Conservation (phyloP, 352 stramenopile species). For the Peronospora belbahrii region DNA sequence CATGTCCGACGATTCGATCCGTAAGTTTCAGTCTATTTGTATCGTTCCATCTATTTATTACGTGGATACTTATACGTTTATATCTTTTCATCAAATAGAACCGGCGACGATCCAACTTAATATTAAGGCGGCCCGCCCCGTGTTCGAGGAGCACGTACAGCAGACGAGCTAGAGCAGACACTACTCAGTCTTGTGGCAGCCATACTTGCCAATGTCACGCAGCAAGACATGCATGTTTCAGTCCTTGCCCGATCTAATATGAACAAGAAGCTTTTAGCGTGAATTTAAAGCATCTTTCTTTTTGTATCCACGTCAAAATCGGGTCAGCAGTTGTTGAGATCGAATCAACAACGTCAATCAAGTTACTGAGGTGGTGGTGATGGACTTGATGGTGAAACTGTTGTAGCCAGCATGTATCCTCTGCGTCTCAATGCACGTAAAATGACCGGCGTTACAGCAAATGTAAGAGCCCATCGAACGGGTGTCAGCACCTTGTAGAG, state of each 20-base stretch:
- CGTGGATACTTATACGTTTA: background rate
- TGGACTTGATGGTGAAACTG: slow-evolving; percentile 14
- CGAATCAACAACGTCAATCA: slow-evolving; percentile 6
- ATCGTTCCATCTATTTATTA: too few species aligned
- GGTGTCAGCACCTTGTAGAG: slow-evolving; percentile 76
- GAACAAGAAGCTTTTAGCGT: slow-evolving; percentile 7
- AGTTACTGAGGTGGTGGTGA: slow-evolving; percentile 11
- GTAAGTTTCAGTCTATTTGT: slow-evolving; percentile 28
- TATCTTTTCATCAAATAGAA: slow-evolving; percentile 34
- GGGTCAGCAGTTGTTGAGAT: slow-evolving; percentile 8
- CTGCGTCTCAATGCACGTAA: slow-evolving; percentile 58
- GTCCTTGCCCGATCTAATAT: slow-evolving; percentile 7
- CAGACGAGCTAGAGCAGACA: background rate
- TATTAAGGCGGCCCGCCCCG: slow-evolving; percentile 91
- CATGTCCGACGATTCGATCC: slow-evolving; percentile 88
- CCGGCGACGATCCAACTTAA: slow-evolving; percentile 94
- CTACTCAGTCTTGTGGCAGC: background rate
- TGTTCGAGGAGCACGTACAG: slow-evolving; percentile 90
- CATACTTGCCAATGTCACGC: background rate
- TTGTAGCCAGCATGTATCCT: slow-evolving; percentile 60
- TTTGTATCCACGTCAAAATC: slow-evolving; percentile 5
- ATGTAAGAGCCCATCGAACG: slow-evolving; percentile 73
- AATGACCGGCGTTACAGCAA: slow-evolving; percentile 70
- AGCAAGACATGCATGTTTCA: background rate
- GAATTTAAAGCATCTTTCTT: slow-evolving; percentile 11